phyloP scores from a whole-genome alignment of 2,329 filamentous ascomycete species.

The Lachnellula cervina region DNA sequence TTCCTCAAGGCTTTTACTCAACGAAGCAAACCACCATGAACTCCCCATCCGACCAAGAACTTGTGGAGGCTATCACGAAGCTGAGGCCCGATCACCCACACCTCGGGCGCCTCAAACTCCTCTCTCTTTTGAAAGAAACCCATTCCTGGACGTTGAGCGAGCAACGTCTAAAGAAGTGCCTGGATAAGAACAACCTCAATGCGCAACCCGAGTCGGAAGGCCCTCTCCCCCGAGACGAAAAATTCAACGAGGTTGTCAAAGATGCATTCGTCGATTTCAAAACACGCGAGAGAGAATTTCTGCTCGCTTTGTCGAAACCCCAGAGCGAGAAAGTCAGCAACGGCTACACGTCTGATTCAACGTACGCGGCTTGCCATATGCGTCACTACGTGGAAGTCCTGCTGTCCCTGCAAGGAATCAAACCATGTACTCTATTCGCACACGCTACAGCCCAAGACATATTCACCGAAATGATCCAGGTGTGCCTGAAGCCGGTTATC shows the following conservation, averaged over 20 bases:
- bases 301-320: background rate
- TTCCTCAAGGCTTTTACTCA: no score
- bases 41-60: background rate
- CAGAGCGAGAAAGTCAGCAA: background rate
- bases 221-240: background rate
- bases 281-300: background rate
- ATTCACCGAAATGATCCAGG: background rate
- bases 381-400: constrained; percentile 8
- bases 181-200: background rate
- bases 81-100: background rate
- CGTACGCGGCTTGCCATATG: background rate
- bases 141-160: constrained; percentile 2
- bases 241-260: background rate
- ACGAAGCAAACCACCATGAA: background rate
- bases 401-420: constrained; percentile 1
- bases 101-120: background rate
- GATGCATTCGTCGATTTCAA: background rate
- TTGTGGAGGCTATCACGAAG: background rate
- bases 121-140: background rate
- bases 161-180: constrained; percentile 2
- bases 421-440: constrained; percentile 2
- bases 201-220: background rate
- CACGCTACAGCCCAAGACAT: background rate
- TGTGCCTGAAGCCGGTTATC: constrained; percentile 3
- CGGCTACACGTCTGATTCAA: background rate